Base-by-base conservation (phyloP, 1,284 basidiomycete genomes). In the Vanrija sp. region DNA sequence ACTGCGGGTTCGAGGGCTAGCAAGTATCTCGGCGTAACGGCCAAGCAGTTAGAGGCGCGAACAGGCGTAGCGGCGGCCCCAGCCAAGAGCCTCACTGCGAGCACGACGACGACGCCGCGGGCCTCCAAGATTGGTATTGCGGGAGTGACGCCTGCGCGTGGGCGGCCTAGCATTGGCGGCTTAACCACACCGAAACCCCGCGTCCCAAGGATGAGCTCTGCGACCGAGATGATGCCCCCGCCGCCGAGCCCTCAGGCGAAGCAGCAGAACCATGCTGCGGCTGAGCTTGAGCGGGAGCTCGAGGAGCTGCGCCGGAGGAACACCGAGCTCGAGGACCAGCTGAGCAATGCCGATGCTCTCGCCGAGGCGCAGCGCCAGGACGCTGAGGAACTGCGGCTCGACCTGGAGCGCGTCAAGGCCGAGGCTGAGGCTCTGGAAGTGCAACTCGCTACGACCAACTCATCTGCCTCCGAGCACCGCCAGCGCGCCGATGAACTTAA, bases 1-100 rank as follows among this genome's bases (percentile, higher is more conserved):
- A 89, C 88, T 1, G 85, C 83, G 12, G 90, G 89, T 1, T 89
- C 89, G 4, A 80, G 91, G 49, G 91, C 91, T 7, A 87, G 87
- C 52, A 88, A 87, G 69, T 91, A 73, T 49, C 49, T 72, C 25
- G 84, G 85, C 15, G 84, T 91, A 82, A 91, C 88, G 0, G 89
- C 89, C 3, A 86, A 87, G 67, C 87, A 91, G 66, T 79, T 91
- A 25, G 83, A 79, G 65, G 80, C 81, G 80, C 55, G 10, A 68
- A 74, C 62, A 29, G 60, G 64, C 16, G 55, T 60, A 19, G 53
- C 58, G 15, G 42, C 21, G 6, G 49, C 50, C 6, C 38, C 45
- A 12, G 6, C 40, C 39, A 55, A 63, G 19, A 49, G 46, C 28
- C 50, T 66, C 7, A 49, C 46, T 4, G 46, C 62, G 14, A 68